phyloP scores from a whole-genome alignment of 495 filamentous ascomycete genomes.

The Delitschia confertaspora region DNA sequence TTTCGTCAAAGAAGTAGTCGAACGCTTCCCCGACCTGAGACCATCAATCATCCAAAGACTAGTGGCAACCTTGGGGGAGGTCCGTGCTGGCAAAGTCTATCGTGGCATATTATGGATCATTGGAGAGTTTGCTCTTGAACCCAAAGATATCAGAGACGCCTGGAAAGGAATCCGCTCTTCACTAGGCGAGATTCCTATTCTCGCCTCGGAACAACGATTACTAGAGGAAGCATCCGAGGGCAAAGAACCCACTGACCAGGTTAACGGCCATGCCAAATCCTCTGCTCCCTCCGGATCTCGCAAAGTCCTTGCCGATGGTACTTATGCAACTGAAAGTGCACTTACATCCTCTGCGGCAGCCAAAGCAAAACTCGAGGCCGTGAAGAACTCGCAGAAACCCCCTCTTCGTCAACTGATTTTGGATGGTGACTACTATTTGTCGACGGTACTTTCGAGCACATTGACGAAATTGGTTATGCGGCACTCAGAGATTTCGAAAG shows the following conservation, averaged over 20 bases:
- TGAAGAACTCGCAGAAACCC: conserved; percentile 94
- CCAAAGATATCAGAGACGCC: conserved; percentile 87
- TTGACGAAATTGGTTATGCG: conserved; percentile 98
- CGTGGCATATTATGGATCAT: conserved; percentile 95
- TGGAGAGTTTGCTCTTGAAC: conserved; percentile 91
- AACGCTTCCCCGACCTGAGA: conserved; percentile 90
- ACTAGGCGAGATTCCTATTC: conserved; percentile 92
- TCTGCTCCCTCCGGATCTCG: conserved; percentile 72
- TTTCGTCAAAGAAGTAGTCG: conserved; percentile 98
- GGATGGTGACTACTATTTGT: conserved; percentile 96
- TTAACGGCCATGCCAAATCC: conserved; percentile 71
- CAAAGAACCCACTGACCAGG: conserved; percentile 57
- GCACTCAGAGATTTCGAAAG: conserved; percentile 86
- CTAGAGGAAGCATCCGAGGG: conserved; percentile 69
- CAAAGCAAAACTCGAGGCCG: conserved; percentile 86
- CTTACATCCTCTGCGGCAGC: conserved; percentile 85
- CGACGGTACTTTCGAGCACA: conserved; percentile 85
- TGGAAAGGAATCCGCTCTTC: conserved; percentile 95
- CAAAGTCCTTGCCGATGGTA: conserved; percentile 86
- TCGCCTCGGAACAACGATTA: conserved; percentile 88
- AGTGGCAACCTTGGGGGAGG: conserved; percentile 84
- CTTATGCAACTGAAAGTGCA: conserved; percentile 78
- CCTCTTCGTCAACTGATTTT: conserved; percentile 91
- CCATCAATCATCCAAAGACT: conserved; percentile 78
- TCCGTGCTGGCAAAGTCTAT: conserved; percentile 94